Percentiles rank a stretch among this genome's conserved stretches.
Conservation (phyloP, 2,329 filamentous ascomycete genomes). For the Cryphonectria carpinicola region DNA sequence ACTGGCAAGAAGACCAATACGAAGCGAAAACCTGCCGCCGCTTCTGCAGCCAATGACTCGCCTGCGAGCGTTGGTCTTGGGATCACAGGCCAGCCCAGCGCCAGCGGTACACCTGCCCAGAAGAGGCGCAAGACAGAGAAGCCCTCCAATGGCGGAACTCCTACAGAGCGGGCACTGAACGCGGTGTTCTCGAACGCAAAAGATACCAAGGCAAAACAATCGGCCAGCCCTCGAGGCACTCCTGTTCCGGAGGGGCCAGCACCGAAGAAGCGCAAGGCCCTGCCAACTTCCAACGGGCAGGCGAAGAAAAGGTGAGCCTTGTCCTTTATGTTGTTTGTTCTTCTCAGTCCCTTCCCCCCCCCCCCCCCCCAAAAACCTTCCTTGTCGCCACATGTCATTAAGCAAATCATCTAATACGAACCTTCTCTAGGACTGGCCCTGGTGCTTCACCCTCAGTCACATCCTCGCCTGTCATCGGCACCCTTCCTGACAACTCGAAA, state of each 20-base stretch:
- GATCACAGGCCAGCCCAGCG: conserved; percentile 59
- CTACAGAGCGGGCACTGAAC: conserved; percentile 72
- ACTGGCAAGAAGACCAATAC: conserved; percentile 64
- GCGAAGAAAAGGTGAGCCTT: conserved; percentile 72
- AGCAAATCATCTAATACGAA: conserved; percentile 39
- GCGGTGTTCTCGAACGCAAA: conserved; percentile 52
- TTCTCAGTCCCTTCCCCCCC: no score
- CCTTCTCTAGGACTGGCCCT: conserved; percentile 21
- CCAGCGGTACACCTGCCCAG: conserved; percentile 57
- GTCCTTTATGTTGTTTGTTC: conserved; percentile 30
- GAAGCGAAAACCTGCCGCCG: conserved; percentile 65
- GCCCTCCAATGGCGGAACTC: conserved; percentile 50
- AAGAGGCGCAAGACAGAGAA: conserved; percentile 87
- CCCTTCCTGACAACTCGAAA: conserved; percentile 65
- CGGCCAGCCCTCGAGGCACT: conserved; percentile 69
- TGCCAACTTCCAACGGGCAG: conserved; percentile 67
- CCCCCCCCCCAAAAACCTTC: no score
- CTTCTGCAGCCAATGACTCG: conserved; percentile 37
- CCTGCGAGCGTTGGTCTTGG: conserved; percentile 60
- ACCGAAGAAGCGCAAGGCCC: conserved; percentile 73
- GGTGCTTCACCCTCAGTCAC: conserved; percentile 66
- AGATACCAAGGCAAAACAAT: conserved; percentile 59
- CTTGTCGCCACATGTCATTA: not conserved
- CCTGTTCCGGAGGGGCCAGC: conserved; percentile 61
- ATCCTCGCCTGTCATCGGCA: conserved; percentile 75